Conservation (phyloP, 106 monocot species). For the Platanthera zijinensis region DNA sequence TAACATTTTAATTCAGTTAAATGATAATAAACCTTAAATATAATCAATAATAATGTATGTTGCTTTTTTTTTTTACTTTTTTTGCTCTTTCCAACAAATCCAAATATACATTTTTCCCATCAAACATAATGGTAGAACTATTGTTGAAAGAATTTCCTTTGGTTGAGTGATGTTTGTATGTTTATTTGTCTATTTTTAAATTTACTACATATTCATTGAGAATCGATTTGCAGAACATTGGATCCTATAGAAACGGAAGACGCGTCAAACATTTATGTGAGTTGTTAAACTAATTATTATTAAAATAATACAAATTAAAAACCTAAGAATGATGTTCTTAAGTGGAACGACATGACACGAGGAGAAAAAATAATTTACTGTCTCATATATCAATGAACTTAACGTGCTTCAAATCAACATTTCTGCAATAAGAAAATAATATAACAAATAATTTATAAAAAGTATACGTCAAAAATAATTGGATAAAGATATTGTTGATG, state of each 20-base stretch:
- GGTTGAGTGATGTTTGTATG: constrained; percentile 18
- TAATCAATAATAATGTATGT: constrained; percentile 40
- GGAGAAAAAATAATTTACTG: neutral
- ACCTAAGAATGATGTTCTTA: neutral
- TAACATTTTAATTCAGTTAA: neutral
- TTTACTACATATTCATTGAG: constrained; percentile 54
- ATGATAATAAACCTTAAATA: constrained; percentile 36
- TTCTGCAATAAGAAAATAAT: neutral
- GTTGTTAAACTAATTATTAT: neutral
- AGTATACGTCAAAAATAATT: neutral
- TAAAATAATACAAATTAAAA: neutral
- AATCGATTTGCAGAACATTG: constrained; percentile 49
- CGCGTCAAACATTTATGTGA: neutral
- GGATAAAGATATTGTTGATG: neutral
- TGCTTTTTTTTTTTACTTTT: constrained; percentile 56
- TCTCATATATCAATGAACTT: neutral
- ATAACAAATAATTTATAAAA: neutral
- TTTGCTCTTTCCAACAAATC: constrained; percentile 37
- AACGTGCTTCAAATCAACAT: neutral
- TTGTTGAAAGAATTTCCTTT: constrained; percentile 19
- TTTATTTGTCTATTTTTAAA: constrained; percentile 19
- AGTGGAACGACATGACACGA: neutral
- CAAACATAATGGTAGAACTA: constrained; percentile 34
- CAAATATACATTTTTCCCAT: constrained; percentile 34
- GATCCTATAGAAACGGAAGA: constrained; percentile 19